Evolutionary conservation across 2,329 filamentous ascomycete species (phyloP), one percentile per base, ranked within the genome.

Genomic region (Curvularia verruculosa): DNA sequence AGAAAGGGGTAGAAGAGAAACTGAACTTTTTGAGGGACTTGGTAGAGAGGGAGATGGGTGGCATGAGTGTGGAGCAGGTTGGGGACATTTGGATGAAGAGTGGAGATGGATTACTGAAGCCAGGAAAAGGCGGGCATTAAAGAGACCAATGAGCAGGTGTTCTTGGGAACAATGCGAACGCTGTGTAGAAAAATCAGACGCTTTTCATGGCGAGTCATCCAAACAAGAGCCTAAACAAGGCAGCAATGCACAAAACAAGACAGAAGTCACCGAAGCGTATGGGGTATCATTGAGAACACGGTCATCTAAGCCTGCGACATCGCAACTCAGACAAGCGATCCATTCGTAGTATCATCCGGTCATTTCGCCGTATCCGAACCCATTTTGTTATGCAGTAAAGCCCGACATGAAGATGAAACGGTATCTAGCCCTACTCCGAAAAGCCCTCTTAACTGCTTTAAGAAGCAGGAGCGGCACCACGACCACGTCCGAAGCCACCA

Each of bases 11-110:
- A 8, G 24, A 56, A 29, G 12, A 44, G 23, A 53, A 23, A 29
- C 5, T 56, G 8, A 12, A 15, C 0, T 56, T 39, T 2, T 53
- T 89, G 7, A 77, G 80, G 56, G 84, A 84, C 63, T 74, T 96
- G 49, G 81, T 91, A 21, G 85, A 85, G 53, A 74, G 78, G 37
- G 83, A 86, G 41, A 75, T 78, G 65, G 79, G 67, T 36, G 60
- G 64, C 3, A 52, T 77, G 9, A 78, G 79, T 5, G 57, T 84
- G 41, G 68, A 74, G 15, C 67, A 66, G 34, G 77, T 84, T 18
- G 80, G 79, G 39, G 70, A 59, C 56, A 77, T 79, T 40, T 87
- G 84, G 84, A 74, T 84, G 58, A 79, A 80, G 52, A 79, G 82
- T 49, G 82, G 81, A 2, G 78, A 77, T 60, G 77, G 77, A 44